A percentile compares a stretch with the other conserved stretches of the same genome.
Evolutionary conservation across 768 basidiomycete genomes (phyloP).

Genomic region (Cytidiella melzeri): DNA sequence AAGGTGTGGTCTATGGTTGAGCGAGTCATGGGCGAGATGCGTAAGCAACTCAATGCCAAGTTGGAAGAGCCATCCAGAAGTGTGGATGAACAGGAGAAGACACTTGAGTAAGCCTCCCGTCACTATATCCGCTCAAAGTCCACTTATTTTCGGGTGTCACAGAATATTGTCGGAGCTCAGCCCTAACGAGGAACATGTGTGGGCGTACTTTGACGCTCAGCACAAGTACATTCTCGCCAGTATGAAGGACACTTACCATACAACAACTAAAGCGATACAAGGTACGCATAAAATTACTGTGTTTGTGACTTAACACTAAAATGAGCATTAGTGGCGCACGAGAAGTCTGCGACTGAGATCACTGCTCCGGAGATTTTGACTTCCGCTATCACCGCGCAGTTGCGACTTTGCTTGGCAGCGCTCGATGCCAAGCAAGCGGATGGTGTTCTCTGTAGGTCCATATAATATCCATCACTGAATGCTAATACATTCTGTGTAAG

Average conservation of each 20-base stretch:
- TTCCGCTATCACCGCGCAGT: slow-evolving; percentile 35
- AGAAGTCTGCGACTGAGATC: slow-evolving; percentile 33
- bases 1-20: slow-evolving; percentile 96
- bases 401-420: slow-evolving; percentile 54
- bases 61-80: slow-evolving; percentile 74
- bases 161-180: slow-evolving; percentile 89
- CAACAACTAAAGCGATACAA: slow-evolving; percentile 43
- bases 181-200: slow-evolving; percentile 83
- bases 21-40: slow-evolving; percentile 91
- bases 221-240: slow-evolving; percentile 79
- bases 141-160: slow-evolving; percentile 8
- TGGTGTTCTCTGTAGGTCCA: slow-evolving; percentile 44
- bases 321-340: slow-evolving; percentile 36
- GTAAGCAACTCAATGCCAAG: slow-evolving; percentile 65
- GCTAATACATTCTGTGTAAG: slow-evolving; percentile 31
- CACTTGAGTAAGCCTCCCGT: slow-evolving; percentile 73
- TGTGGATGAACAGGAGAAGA: slow-evolving; percentile 94
- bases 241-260: slow-evolving; percentile 59
- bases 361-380: slow-evolving; percentile 34
- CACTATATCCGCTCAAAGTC: neutral
- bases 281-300: slow-evolving; percentile 28
- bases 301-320: neutral
- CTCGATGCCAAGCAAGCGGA: slow-evolving; percentile 65
- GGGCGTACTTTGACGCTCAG: slow-evolving; percentile 94
- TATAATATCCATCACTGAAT: neutral